phyloP scores from a whole-genome alignment of 805 yeast species.

The Candida sanyiensis region DNA sequence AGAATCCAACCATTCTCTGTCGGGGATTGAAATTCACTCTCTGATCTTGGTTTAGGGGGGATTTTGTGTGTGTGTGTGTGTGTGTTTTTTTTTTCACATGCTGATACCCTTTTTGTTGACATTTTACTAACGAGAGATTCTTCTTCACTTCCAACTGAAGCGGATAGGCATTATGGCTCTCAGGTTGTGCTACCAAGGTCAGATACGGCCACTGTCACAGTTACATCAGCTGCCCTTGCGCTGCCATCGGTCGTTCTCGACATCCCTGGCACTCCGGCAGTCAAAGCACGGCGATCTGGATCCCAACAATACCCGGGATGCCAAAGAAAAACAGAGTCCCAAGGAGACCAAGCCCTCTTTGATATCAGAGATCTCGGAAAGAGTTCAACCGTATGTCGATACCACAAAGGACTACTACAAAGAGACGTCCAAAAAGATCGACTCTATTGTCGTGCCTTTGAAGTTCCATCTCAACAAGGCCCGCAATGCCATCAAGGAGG shows the following conservation, averaged over 20 bases:
- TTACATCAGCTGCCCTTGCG: no score
- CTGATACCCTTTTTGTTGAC: no score
- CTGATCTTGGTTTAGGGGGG: neutral
- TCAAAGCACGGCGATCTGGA: neutral
- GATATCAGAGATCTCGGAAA: slow-evolving; percentile 12
- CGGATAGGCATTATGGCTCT: no score
- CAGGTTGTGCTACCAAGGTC: no score
- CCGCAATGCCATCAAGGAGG: slow-evolving; percentile 31
- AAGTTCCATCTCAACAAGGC: slow-evolving; percentile 26
- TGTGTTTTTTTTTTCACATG: neutral
- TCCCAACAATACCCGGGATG: neutral
- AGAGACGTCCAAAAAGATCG: slow-evolving; percentile 13
- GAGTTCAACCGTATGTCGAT: slow-evolving; percentile 20
- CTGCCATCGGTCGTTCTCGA: neutral
- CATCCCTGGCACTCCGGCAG: neutral
- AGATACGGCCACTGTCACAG: no score
- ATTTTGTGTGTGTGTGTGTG: neutral
- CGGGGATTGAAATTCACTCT: neutral
- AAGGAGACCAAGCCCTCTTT: slow-evolving; percentile 1
- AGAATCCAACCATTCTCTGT: slow-evolving; percentile 32
- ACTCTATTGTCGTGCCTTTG: slow-evolving; percentile 12
- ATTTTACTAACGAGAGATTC: no score
- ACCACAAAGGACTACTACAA: slow-evolving; percentile 15
- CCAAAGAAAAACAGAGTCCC: slow-evolving; percentile 1
- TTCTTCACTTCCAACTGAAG: no score